phyloP scores from a whole-genome alignment of 306 rosid genomes.

The barrel medic (Medicago truncatula) region DNA sequence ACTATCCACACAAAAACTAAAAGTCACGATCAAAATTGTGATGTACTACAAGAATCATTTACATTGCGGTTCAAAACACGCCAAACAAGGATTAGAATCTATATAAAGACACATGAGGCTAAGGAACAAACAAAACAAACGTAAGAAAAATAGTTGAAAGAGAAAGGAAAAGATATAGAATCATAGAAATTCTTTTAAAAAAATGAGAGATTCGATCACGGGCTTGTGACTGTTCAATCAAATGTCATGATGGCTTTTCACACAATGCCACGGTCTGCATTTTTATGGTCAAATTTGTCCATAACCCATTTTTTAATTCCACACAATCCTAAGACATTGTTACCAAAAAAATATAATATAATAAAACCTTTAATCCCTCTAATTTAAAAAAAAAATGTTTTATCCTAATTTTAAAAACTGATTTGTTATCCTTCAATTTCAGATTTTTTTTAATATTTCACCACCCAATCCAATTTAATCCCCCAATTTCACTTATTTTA shows the following conservation, averaged over 20 bases:
- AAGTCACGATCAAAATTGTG: background rate
- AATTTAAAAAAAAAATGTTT: no score
- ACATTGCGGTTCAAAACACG: background rate
- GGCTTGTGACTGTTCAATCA: constrained; percentile 67
- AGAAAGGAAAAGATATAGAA: background rate
- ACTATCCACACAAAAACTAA: no score
- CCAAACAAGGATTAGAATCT: background rate
- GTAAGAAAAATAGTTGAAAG: constrained; percentile 9
- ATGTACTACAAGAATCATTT: background rate
- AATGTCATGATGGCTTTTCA: constrained; percentile 49
- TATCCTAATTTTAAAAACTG: no score
- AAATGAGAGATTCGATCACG: constrained; percentile 63
- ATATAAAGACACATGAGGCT: background rate
- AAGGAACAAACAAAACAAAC: constrained; percentile 37
- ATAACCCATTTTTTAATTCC: constrained; percentile 18
- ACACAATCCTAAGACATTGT: background rate
- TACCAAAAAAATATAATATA: no score
- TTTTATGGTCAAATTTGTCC: constrained; percentile 43
- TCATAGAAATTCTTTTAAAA: background rate
- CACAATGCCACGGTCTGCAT: constrained; percentile 43
- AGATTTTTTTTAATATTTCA: no score
- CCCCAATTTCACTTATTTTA: no score
- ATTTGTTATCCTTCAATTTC: no score
- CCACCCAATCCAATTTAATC: no score
- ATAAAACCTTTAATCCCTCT: no score